A percentile compares a stretch with the other conserved stretches of the same genome.
Evolutionary conservation across 345 rosid genomes (phyloP).

Genomic region (Citrus sp.): DNA sequence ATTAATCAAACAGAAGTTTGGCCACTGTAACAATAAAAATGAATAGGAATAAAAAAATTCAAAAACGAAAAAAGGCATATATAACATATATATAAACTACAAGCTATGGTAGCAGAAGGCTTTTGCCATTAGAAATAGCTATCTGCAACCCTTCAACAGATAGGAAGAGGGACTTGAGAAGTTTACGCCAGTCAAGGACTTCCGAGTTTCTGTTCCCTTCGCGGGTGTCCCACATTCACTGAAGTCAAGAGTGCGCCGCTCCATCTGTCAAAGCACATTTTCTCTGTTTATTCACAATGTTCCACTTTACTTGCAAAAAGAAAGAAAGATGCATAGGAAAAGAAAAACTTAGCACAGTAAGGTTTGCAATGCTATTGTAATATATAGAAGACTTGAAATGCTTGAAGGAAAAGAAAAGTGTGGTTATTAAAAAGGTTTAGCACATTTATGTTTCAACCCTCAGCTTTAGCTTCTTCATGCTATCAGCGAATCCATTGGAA

Average conservation of each 20-base stretch:
- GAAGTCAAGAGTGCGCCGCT: slow-evolving; percentile 83
- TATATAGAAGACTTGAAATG: too few species aligned
- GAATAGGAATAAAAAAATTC: neutral
- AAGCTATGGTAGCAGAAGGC: slow-evolving; percentile 7
- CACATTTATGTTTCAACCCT: too few species aligned
- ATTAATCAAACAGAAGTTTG: slow-evolving; percentile 14
- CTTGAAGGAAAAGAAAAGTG: too few species aligned
- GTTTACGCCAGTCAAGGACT: slow-evolving; percentile 31
- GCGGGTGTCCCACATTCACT: slow-evolving; percentile 89
- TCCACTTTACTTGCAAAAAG: neutral
- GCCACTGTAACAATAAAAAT: slow-evolving; percentile 8
- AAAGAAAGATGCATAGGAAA: neutral
- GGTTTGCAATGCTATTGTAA: too few species aligned
- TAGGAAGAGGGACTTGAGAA: slow-evolving; percentile 74
- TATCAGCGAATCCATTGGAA: neutral
- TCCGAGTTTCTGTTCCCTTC: slow-evolving; percentile 47
- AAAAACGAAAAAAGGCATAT: neutral
- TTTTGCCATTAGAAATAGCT: slow-evolving; percentile 23
- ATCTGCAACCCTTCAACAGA: slow-evolving; percentile 86
- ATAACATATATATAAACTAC: slow-evolving; percentile 16
- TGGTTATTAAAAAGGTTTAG: neutral
- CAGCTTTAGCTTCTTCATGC: too few species aligned
- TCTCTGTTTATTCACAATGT: neutral
- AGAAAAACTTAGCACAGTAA: neutral
- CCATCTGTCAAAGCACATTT: slow-evolving; percentile 48